Conservation (phyloP, 2,329 filamentous ascomycete genomes). For the Phialophora tarda region DNA sequence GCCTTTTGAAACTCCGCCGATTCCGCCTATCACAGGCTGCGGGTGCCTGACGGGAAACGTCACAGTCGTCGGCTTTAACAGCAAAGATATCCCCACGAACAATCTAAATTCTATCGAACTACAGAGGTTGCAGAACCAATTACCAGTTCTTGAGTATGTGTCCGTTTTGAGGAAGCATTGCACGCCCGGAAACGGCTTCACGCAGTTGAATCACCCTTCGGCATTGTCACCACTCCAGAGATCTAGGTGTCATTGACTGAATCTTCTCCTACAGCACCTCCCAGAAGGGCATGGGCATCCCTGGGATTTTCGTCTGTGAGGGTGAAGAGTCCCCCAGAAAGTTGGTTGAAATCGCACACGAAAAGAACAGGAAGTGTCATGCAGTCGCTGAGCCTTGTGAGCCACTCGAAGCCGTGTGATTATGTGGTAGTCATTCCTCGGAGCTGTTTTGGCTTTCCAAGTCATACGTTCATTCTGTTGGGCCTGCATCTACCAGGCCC, state of each 20-base stretch:
- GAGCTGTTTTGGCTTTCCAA: neutral
- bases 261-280: neutral
- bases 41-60: slow-evolving; percentile 7
- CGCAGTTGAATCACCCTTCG: no score
- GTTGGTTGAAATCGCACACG: neutral
- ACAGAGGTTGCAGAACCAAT: neutral
- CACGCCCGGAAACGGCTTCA: neutral
- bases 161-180: neutral
- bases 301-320: neutral
- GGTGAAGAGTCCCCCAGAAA: neutral
- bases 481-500: neutral
- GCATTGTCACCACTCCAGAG: neutral
- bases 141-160: neutral
- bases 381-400: neutral
- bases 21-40: slow-evolving; percentile 14
- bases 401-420: neutral
- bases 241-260: neutral
- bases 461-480: neutral
- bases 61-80: neutral
- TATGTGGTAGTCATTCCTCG: neutral
- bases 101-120: neutral
- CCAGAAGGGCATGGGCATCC: neutral
- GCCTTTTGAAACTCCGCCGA: slow-evolving; percentile 6
- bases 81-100: neutral
- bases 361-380: neutral